Percentiles rank a stretch among this genome's conserved stretches.
Evolutionary conservation across 2,329 filamentous ascomycete genomes (phyloP).

Genomic region (Mollisia scopiformis): DNA sequence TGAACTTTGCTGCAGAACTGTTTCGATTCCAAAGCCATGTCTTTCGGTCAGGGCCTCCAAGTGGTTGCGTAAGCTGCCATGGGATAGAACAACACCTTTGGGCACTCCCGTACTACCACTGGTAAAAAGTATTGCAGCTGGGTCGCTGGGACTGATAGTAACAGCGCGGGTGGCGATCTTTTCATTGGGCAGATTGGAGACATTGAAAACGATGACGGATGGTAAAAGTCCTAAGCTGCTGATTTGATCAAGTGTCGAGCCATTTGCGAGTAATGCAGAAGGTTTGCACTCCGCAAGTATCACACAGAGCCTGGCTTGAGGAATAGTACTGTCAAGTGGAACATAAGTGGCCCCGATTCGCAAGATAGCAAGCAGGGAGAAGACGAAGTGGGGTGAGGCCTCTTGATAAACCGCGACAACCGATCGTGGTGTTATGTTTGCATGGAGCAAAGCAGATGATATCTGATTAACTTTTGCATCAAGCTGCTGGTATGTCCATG

Average conservation of each 20-base stretch:
- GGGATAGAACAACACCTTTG: conserved; percentile 44
- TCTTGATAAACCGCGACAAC: neutral
- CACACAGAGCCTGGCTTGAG: no score
- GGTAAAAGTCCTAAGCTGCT: no score
- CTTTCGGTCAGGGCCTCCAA: conserved; percentile 24
- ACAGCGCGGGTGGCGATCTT: neutral
- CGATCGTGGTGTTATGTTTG: neutral
- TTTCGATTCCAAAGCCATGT: conserved; percentile 8
- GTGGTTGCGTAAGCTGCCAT: conserved; percentile 29
- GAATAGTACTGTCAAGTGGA: neutral
- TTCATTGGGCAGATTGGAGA: no score
- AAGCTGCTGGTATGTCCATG: conserved; percentile 29
- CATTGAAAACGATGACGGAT: no score
- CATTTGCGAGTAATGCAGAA: no score
- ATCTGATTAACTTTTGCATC: conserved; percentile 39
- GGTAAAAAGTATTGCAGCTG: conserved; percentile 19
- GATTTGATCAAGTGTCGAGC: no score
- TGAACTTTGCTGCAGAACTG: conserved; percentile 27
- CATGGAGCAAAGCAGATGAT: conserved; percentile 24
- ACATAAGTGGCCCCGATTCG: neutral
- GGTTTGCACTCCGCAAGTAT: no score
- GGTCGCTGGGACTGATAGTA: neutral
- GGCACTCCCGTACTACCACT: conserved; percentile 37
- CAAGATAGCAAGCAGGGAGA: conserved; percentile 2
- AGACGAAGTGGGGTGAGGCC: neutral